Evolutionary conservation across 2,329 filamentous ascomycete species (phyloP).

Genomic region (Phialophora chinensis): DNA sequence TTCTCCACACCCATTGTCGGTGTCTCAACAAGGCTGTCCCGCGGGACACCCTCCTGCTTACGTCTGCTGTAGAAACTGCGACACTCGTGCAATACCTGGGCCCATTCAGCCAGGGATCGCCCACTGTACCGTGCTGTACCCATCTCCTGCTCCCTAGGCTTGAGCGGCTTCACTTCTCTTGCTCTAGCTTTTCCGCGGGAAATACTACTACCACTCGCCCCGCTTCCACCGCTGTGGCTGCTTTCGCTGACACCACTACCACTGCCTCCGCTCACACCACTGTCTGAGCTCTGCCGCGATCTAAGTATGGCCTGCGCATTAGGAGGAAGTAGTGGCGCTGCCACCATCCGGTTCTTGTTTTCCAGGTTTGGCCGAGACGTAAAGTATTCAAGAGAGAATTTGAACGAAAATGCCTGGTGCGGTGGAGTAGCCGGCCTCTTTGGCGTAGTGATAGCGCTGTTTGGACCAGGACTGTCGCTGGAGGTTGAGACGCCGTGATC

Average conservation of each 20-base stretch:
- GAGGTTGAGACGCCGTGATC: constrained; percentile 16
- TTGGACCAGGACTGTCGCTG: constrained; percentile 22
- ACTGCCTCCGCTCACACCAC: constrained; percentile 12
- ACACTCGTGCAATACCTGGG: constrained; percentile 65
- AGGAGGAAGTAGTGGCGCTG: constrained; percentile 62
- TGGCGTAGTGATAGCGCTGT: constrained; percentile 42
- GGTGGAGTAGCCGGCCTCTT: constrained; percentile 46
- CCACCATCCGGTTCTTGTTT: constrained; percentile 59
- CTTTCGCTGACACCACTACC: constrained; percentile 10
- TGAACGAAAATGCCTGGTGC: constrained; percentile 67
- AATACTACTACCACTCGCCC: constrained; percentile 22
- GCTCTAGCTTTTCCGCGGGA: constrained; percentile 31
- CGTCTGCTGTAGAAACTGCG: constrained; percentile 68
- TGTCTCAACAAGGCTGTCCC: constrained; percentile 64
- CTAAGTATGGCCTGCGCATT: constrained; percentile 60
- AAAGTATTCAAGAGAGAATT: constrained; percentile 71
- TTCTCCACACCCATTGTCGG: constrained; percentile 67
- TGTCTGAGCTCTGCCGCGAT: constrained; percentile 34
- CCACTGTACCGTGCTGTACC: constrained; percentile 64
- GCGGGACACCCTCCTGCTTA: constrained; percentile 66
- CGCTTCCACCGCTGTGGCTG: constrained; percentile 15
- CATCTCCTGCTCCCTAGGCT: constrained; percentile 43
- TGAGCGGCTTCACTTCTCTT: constrained; percentile 35
- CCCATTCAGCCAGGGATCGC: constrained; percentile 69
- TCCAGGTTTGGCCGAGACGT: constrained; percentile 57